Conservation (phyloP, 2,329 filamentous ascomycete genomes). For the Xylogone sp. region DNA sequence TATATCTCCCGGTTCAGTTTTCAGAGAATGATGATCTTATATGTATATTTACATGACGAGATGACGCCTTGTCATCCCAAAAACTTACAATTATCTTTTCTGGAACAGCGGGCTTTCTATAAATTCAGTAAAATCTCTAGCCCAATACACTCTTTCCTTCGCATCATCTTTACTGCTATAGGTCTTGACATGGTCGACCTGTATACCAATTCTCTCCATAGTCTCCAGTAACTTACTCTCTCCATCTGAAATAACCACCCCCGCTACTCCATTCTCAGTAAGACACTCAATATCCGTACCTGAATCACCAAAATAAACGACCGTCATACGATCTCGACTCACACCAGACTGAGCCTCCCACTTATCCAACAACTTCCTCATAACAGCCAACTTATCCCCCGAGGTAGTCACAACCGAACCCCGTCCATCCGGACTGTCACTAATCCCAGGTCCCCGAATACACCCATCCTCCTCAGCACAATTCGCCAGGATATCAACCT, state of each 20-base stretch:
- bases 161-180: conserved; percentile 6
- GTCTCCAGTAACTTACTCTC: conserved; percentile 14
- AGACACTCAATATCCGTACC: conserved; percentile 27
- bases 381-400: conserved; percentile 18
- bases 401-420: conserved; percentile 15
- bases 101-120: conserved; percentile 12
- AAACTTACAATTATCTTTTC: background rate
- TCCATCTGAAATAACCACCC: conserved; percentile 19
- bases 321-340: background rate
- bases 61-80: too few species aligned
- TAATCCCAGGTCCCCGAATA: conserved; percentile 8
- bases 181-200: conserved; percentile 10
- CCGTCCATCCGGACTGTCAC: background rate
- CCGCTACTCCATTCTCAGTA: conserved; percentile 13
- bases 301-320: conserved; percentile 27
- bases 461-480: conserved; percentile 12
- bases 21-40: too few species aligned
- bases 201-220: conserved; percentile 12
- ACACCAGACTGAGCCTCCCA: background rate
- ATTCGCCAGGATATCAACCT: conserved; percentile 17
- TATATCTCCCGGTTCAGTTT: too few species aligned
- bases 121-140: conserved; percentile 20
- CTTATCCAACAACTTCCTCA: conserved; percentile 11
- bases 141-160: conserved; percentile 14
- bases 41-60: too few species aligned